phyloP scores from a whole-genome alignment of 352 stramenopile genomes.

The Elongisporangium senticosum region DNA sequence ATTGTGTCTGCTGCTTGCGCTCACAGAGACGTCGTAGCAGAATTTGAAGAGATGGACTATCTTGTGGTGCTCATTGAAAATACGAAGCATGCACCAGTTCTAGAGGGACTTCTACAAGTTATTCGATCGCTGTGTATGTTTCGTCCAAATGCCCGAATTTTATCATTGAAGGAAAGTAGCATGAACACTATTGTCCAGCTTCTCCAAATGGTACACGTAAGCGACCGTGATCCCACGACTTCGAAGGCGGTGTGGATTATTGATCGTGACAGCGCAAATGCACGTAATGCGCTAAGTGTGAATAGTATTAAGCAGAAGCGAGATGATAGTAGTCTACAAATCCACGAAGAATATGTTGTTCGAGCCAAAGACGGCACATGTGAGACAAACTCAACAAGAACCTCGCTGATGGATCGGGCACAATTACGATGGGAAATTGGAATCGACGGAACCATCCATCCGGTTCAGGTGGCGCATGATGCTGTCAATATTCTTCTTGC shows the following conservation, averaged over 20 bases:
- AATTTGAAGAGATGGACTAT: slow-evolving; percentile 72
- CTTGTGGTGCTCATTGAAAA: slow-evolving; percentile 56
- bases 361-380: slow-evolving; percentile 30
- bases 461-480: slow-evolving; percentile 63
- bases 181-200: slow-evolving; percentile 53
- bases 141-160: slow-evolving; percentile 44
- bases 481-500: slow-evolving; percentile 56
- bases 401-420: slow-evolving; percentile 50
- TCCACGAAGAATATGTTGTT: slow-evolving; percentile 24
- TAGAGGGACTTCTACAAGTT: slow-evolving; percentile 49
- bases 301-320: slow-evolving; percentile 44
- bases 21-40: slow-evolving; percentile 20
- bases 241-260: slow-evolving; percentile 47
- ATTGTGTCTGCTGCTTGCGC: slow-evolving; percentile 57
- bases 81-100: slow-evolving; percentile 51
- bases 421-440: slow-evolving; percentile 79
- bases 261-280: slow-evolving; percentile 21
- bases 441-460: slow-evolving; percentile 38
- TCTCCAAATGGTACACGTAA: slow-evolving; percentile 57
- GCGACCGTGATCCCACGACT: slow-evolving; percentile 17
- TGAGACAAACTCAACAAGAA: slow-evolving; percentile 17
- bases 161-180: slow-evolving; percentile 28
- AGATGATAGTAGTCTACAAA: slow-evolving; percentile 17
- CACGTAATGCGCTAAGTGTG: slow-evolving; percentile 30
- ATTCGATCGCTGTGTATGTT: slow-evolving; percentile 51